Percentiles rank a stretch among this genome's conserved stretches.
Evolutionary conservation across 495 filamentous ascomycete genomes (phyloP).

Genomic region (Amorphotheca resinae): DNA sequence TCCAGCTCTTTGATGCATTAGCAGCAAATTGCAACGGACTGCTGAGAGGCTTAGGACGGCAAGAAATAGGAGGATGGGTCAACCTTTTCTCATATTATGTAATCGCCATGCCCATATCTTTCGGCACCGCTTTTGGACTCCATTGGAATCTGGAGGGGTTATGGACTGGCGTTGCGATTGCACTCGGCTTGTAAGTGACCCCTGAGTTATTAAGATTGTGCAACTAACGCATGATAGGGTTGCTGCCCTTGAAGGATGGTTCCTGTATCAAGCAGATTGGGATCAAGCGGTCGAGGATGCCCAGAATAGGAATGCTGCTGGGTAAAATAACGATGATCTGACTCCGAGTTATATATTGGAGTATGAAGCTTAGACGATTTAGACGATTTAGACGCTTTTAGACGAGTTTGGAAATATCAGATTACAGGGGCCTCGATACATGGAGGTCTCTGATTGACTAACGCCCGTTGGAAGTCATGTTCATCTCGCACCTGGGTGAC

Average conservation of each 20-base stretch:
- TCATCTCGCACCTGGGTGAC: too few relatives aligned
- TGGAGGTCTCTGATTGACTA: too few relatives aligned
- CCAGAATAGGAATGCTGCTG: constrained; percentile 47
- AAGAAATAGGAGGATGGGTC: constrained; percentile 80
- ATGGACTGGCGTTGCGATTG: constrained; percentile 71
- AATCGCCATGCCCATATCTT: constrained; percentile 73
- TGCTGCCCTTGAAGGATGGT: constrained; percentile 49
- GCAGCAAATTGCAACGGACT: constrained; percentile 71
- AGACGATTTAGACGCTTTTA: too few relatives aligned
- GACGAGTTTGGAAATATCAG: too few relatives aligned
- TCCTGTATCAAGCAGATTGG: constrained; percentile 57
- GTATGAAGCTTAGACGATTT: too few relatives aligned
- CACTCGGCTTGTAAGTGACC: constrained; percentile 37
- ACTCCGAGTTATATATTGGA: too few relatives aligned
- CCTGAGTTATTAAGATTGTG: background rate
- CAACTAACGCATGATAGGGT: constrained; percentile 30
- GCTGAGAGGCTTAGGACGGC: constrained; percentile 70
- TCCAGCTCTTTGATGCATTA: constrained; percentile 79
- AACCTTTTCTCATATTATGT: constrained; percentile 77
- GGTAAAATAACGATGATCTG: too few relatives aligned
- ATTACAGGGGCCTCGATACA: too few relatives aligned
- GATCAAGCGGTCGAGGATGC: constrained; percentile 64
- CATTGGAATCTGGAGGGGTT: constrained; percentile 63
- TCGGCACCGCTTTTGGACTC: constrained; percentile 59
- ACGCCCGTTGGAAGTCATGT: too few relatives aligned